phyloP scores from a whole-genome alignment of 2,329 filamentous ascomycete genomes.

The Exophiala dermatitidis region DNA sequence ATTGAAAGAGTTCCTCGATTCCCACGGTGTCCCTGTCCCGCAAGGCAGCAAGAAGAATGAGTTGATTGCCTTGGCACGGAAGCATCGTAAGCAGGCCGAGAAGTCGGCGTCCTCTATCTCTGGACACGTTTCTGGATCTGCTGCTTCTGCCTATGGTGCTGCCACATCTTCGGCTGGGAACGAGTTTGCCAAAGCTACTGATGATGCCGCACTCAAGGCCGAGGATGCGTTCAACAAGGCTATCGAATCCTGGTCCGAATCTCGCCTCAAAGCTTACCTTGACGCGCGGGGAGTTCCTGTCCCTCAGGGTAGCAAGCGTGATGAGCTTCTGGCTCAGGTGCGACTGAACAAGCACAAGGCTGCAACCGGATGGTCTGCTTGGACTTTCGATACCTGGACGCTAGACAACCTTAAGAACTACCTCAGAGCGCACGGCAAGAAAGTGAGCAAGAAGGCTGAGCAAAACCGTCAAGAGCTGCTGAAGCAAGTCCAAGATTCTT shows the following conservation, averaged over 20 bases:
- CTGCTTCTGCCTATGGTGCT: conserved; percentile 52
- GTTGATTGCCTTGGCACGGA: conserved; percentile 79
- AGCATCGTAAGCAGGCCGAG: conserved; percentile 68
- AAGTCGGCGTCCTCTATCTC: conserved; percentile 27
- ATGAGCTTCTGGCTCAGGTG: conserved; percentile 68
- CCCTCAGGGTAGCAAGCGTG: conserved; percentile 62
- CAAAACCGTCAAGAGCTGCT: conserved; percentile 67
- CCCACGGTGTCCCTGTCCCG: conserved; percentile 81
- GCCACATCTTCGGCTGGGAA: conserved; percentile 71
- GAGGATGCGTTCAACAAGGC: conserved; percentile 62
- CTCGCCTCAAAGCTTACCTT: conserved; percentile 68
- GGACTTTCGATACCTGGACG: conserved; percentile 74
- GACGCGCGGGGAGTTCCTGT: conserved; percentile 70
- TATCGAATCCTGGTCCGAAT: conserved; percentile 62
- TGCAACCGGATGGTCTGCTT: conserved; percentile 59
- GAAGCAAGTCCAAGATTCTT: conserved; percentile 45
- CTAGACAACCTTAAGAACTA: conserved; percentile 60
- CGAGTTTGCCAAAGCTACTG: conserved; percentile 67
- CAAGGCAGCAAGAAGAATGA: conserved; percentile 89
- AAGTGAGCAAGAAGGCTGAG: conserved; percentile 55
- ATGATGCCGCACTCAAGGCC: conserved; percentile 55
- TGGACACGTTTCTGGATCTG: conserved; percentile 48
- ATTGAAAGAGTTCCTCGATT: conserved; percentile 88
- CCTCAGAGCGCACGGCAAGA: conserved; percentile 42
- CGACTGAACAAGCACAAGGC: conserved; percentile 66